A percentile compares a stretch with the other conserved stretches of the same genome.
phyloP scores from a whole-genome alignment of 1,139 yeast genomes.

The Yamadazyma epiphylla region DNA sequence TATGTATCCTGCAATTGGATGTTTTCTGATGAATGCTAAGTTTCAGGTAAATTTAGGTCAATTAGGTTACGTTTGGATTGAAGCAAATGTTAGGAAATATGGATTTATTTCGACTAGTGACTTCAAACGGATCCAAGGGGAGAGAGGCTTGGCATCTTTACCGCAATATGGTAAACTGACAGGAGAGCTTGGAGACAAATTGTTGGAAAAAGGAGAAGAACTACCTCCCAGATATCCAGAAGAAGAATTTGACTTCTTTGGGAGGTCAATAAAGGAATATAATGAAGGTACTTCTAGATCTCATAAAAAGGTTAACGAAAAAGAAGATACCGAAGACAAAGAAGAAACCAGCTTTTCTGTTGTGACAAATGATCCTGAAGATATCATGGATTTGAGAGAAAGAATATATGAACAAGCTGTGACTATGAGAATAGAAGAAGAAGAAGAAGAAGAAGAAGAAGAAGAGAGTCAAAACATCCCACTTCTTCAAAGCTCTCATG shows the following conservation, averaged over 20 bases:
- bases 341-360: slow-evolving; percentile 13
- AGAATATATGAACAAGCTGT: slow-evolving; percentile 32
- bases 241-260: slow-evolving; percentile 64
- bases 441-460: slow-evolving; percentile 1
- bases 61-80: slow-evolving; percentile 88
- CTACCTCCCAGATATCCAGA: slow-evolving; percentile 67
- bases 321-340: slow-evolving; percentile 11
- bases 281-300: slow-evolving; percentile 20
- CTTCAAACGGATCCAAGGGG: slow-evolving; percentile 36
- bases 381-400: slow-evolving; percentile 36
- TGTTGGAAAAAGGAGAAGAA: slow-evolving; percentile 70
- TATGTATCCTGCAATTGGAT: slow-evolving; percentile 89
- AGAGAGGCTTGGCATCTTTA: slow-evolving; percentile 41
- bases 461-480: slow-evolving; percentile 2
- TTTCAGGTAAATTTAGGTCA: slow-evolving; percentile 88
- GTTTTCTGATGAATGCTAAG: slow-evolving; percentile 62
- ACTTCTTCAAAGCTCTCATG: slow-evolving; percentile 2
- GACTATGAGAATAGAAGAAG: slow-evolving; percentile 3
- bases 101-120: slow-evolving; percentile 75
- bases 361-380: slow-evolving; percentile 37
- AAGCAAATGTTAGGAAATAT: slow-evolving; percentile 90
- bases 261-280: slow-evolving; percentile 28
- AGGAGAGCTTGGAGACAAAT: slow-evolving; percentile 28
- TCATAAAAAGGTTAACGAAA: slow-evolving; percentile 11
- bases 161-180: slow-evolving; percentile 28